These are phyloP conservation scores for Phytophthora melonis DNA, from an alignment of 352 stramenopile genomes.

Conservation along the genomic window DNA sequence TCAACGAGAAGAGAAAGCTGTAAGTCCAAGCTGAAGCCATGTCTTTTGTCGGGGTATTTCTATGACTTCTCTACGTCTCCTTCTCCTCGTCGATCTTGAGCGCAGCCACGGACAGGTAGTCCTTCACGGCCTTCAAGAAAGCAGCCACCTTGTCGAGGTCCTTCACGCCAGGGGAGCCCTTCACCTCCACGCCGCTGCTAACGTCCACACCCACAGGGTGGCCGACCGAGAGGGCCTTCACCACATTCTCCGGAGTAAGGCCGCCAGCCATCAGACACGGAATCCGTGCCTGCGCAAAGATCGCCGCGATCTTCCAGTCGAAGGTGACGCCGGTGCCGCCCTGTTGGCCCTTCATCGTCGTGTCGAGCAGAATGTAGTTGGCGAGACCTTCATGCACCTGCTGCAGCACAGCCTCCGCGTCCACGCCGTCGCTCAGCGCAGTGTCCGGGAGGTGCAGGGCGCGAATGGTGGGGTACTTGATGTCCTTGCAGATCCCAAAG, in stretches of 20 bases:
- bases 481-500: conserved; percentile 86
- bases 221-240: conserved; percentile 83
- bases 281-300: conserved; percentile 90
- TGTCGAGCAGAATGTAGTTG: conserved; percentile 96
- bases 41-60: conserved; percentile 6
- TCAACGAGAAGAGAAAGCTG: not conserved
- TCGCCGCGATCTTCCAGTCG: conserved; percentile 95
- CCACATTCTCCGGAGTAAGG: conserved; percentile 94
- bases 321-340: conserved; percentile 95
- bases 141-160: conserved; percentile 62
- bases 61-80: conserved; percentile 36
- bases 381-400: conserved; percentile 71
- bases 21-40: conserved; percentile 14
- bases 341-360: conserved; percentile 94
- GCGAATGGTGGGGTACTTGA: conserved; percentile 92
- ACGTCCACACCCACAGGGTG: conserved; percentile 96
- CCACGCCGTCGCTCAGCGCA: conserved; percentile 72
- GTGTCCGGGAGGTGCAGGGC: conserved; percentile 94
- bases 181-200: conserved; percentile 95
- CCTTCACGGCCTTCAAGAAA: conserved; percentile 75
- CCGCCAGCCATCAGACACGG: conserved; percentile 97
- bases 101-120: conserved; percentile 61
- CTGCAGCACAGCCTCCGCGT: conserved; percentile 78
- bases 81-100: conserved; percentile 78
- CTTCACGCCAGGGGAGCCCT: conserved; percentile 72